phyloP scores from a whole-genome alignment of 495 filamentous ascomycete species.

The Aspergillus nidulans region DNA sequence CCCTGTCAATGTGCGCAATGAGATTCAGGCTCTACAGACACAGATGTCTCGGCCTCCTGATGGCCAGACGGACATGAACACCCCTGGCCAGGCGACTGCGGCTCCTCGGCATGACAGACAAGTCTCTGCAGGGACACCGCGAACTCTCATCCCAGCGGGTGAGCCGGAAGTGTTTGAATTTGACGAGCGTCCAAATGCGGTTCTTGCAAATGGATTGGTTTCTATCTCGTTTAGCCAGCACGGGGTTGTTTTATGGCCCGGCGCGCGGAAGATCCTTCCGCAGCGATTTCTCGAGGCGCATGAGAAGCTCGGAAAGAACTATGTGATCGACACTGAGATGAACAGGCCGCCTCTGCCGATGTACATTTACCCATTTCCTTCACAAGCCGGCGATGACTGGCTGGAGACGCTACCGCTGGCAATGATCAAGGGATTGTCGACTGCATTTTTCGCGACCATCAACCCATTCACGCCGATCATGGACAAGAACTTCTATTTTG shows the following conservation, averaged over 20 bases:
- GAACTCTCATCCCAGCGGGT: slow-evolving; percentile 27
- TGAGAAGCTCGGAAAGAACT: slow-evolving; percentile 40
- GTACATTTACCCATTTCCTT: slow-evolving; percentile 37
- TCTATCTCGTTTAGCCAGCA: slow-evolving; percentile 49
- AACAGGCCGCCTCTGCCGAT: slow-evolving; percentile 36
- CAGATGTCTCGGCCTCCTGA: slow-evolving; percentile 20
- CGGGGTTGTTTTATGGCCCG: slow-evolving; percentile 44
- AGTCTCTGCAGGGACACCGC: slow-evolving; percentile 12
- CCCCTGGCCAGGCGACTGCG: slow-evolving; percentile 10
- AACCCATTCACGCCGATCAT: slow-evolving; percentile 46
- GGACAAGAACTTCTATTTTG: slow-evolving; percentile 45
- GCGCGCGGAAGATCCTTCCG: slow-evolving; percentile 36
- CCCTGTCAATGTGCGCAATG: slow-evolving; percentile 30
- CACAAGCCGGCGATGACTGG: slow-evolving; percentile 38
- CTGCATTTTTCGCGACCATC: slow-evolving; percentile 43
- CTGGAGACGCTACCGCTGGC: slow-evolving; percentile 36
- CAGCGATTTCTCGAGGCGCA: slow-evolving; percentile 31
- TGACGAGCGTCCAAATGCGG: slow-evolving; percentile 26
- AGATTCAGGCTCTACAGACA: slow-evolving; percentile 30
- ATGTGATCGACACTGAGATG: slow-evolving; percentile 44
- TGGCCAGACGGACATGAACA: slow-evolving; percentile 12
- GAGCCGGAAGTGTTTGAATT: slow-evolving; percentile 34
- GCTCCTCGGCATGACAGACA: slow-evolving; percentile 7
- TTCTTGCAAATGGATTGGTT: slow-evolving; percentile 30
- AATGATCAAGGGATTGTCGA: slow-evolving; percentile 41